A percentile compares a stretch with the other conserved stretches of the same genome.
Conservation (phyloP, 1,139 yeast genomes). For the Yarrowia galli region DNA sequence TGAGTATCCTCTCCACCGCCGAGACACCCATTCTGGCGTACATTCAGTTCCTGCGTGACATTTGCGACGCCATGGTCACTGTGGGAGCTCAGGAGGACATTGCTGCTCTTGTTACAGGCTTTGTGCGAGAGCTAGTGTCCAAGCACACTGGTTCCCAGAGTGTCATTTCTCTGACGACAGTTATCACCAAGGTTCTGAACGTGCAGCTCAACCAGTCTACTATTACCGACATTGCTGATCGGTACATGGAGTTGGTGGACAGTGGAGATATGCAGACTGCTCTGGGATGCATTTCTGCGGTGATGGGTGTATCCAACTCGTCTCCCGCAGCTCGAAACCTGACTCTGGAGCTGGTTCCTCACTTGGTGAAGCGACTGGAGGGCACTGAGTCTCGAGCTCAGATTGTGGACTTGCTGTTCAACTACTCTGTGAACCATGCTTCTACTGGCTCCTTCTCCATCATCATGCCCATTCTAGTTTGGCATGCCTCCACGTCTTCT, state of each 20-base stretch:
- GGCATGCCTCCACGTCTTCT: slow-evolving; percentile 49
- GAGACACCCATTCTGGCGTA: slow-evolving; percentile 30
- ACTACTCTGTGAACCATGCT: slow-evolving; percentile 17
- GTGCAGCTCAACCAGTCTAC: slow-evolving; percentile 12
- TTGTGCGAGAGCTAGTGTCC: slow-evolving; percentile 21
- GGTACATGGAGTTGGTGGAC: slow-evolving; percentile 31
- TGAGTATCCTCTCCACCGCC: slow-evolving; percentile 14
- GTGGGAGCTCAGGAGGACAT: slow-evolving; percentile 24
- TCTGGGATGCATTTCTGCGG: slow-evolving; percentile 36
- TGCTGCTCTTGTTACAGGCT: slow-evolving; percentile 5
- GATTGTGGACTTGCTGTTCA: slow-evolving; percentile 28
- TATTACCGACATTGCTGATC: slow-evolving; percentile 13
- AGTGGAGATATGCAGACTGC: slow-evolving; percentile 27
- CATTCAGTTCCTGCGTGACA: slow-evolving; percentile 34
- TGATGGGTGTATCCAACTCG: slow-evolving; percentile 20
- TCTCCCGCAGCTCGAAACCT: slow-evolving; percentile 23
- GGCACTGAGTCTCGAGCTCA: background rate
- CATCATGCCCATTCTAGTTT: slow-evolving; percentile 60
- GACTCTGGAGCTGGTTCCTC: slow-evolving; percentile 29
- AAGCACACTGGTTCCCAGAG: slow-evolving; percentile 13
- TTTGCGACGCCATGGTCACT: slow-evolving; percentile 23
- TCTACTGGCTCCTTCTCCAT: slow-evolving; percentile 44
- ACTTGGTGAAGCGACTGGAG: slow-evolving; percentile 28
- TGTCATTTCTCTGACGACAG: slow-evolving; percentile 34
- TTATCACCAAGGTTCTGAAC: slow-evolving; percentile 26